Evolutionary conservation across 805 yeast species (phyloP), one percentile per base, ranked within the genome.

Genomic region (Yarrowia divulgata): DNA sequence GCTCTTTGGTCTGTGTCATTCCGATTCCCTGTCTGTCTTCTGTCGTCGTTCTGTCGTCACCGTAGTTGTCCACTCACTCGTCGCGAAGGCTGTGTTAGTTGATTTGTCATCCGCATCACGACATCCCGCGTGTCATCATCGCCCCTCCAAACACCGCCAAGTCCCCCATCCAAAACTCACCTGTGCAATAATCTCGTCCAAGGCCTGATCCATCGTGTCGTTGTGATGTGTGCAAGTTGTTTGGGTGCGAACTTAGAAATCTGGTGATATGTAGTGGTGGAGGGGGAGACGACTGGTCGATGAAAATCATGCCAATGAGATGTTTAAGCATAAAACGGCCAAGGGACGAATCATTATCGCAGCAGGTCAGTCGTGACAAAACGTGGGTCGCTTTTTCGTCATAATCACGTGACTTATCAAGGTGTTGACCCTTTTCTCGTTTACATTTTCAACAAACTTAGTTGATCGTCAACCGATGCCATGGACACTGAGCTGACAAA

Each of bases 141-240:
- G 3, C 29, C 29, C 29, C 29, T 23, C 29, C 29, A 23, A 23
- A 23, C 29, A 2, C 29, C 29, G 2, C 29, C 29, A 23, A 4
- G 5, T 13, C 35, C 18, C 12, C 32, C 16, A 12, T 12, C 14
- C 13, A 6, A 4, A n/a, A 60, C 66, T 60, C 52, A 60, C 66
- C 42, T 60, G 66, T 32, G 40, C n/a, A 43, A 60, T 60, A 60
- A 60, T 60, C 66, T 60, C 66, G 66, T 60, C 66, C 66, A 60
- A 14, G 52, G 66, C 66, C 66, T 60, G 66, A 34, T 60, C 66
- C 66, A 60, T 60, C 52, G 52, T 60, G 66, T 60, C 48, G 63
- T 57, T 13, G 66, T 60, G 42, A 42, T 43, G 50, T 43, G 66
- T 60, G 52, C 37, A 42, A 34, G 52, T 43, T 42, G 54, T 49